These are phyloP conservation scores for Fusarium succisae DNA, from an alignment of 2,329 filamentous ascomycete genomes.

Conservation along the genomic window DNA sequence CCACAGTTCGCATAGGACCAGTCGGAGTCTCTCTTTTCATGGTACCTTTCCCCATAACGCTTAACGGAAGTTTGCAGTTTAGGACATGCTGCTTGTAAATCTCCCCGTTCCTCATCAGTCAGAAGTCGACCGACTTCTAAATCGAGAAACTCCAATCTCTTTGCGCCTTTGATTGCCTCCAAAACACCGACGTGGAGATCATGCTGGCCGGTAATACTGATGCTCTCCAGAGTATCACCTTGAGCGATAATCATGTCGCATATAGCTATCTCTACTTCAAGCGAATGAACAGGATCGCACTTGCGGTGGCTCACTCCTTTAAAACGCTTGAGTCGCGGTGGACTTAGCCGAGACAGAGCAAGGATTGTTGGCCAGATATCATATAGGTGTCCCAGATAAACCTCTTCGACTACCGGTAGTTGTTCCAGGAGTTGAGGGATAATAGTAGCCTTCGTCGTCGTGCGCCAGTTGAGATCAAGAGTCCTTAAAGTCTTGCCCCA, in stretches of 20 bases:
- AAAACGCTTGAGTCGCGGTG: not conserved
- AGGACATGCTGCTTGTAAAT: not conserved
- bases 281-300: not conserved
- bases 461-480: not conserved
- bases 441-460: not conserved
- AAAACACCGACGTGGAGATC: not conserved
- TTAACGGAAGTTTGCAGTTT: not conserved
- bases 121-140: not conserved
- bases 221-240: not conserved
- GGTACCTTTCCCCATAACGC: fast-evolving
- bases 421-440: not conserved
- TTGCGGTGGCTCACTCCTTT: not conserved
- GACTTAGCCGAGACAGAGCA: not conserved
- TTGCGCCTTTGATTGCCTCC: not conserved
- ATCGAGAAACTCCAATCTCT: not conserved
- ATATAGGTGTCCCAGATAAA: not conserved
- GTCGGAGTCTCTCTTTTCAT: not conserved
- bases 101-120: not conserved
- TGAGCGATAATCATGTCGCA: not conserved
- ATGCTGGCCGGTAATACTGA: not conserved
- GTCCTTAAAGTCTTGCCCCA: not conserved
- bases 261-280: not conserved
- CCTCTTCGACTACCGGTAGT: not conserved
- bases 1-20: not conserved
- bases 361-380: not conserved